A percentile compares a stretch with the other conserved stretches of the same genome.
Conservation (phyloP, 2,329 filamentous ascomycete genomes). For the Chaetomiaceae sp. region DNA sequence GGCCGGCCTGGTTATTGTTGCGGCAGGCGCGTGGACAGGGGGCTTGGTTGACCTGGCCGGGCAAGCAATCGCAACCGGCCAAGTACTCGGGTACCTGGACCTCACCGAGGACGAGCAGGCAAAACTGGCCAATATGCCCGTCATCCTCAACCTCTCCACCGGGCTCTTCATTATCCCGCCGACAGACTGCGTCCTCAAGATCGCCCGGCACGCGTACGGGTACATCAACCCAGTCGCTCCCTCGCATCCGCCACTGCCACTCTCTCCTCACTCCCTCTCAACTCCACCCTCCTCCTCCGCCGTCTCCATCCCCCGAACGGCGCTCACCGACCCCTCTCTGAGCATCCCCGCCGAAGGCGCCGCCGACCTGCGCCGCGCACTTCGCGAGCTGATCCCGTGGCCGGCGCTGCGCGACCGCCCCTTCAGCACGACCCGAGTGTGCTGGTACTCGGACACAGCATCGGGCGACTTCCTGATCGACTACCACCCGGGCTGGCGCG, state of each 20-base stretch:
- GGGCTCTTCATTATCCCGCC: constrained; percentile 74
- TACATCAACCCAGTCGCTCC: constrained; percentile 49
- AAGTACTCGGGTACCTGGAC: constrained; percentile 70
- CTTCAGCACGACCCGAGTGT: constrained; percentile 58
- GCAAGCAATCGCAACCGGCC: constrained; percentile 72
- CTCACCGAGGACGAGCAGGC: constrained; percentile 67
- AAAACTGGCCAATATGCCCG: constrained; percentile 58
- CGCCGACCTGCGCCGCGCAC: constrained; percentile 52
- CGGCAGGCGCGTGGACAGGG: constrained; percentile 82
- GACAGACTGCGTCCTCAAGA: constrained; percentile 54
- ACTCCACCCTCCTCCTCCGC: constrained; percentile 13
- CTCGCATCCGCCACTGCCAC: constrained; percentile 15
- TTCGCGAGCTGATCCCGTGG: constrained; percentile 55
- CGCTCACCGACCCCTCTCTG: constrained; percentile 42
- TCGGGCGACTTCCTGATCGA: constrained; percentile 66
- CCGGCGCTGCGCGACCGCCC: constrained; percentile 50
- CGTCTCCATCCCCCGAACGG: constrained; percentile 40
- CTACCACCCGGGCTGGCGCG: constrained; percentile 56
- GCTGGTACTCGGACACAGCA: constrained; percentile 72
- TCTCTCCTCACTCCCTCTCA: constrained; percentile 2
- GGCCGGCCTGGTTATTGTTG: constrained; percentile 67
- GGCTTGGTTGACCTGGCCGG: constrained; percentile 71
- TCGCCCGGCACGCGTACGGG: constrained; percentile 63
- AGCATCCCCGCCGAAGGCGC: constrained; percentile 56
- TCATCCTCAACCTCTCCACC: constrained; percentile 63